Evolutionary conservation across 352 stramenopile species (phyloP), one percentile per base, ranked within the genome.

Genomic region (Aphanomyces stellatus): DNA sequence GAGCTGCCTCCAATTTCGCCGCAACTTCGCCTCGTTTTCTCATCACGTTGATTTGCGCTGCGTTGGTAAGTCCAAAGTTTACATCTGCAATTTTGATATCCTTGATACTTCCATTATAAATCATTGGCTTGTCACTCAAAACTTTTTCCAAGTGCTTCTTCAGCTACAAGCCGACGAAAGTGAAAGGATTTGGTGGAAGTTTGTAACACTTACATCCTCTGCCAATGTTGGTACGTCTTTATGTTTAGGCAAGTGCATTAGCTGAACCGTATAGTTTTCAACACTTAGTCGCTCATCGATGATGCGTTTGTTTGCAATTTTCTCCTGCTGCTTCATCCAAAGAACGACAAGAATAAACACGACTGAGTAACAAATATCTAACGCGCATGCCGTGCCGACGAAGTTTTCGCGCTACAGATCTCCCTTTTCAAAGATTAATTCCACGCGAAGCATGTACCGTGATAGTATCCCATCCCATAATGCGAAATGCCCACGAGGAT

Each of bases 391-490:
- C 15, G 91, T 66, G 5, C 79, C 77, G 19, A 93, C 65, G 51
- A 91, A 91, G 15, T 87, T 73, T 28, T 79, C 75, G 13, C 82
- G 77, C 85, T 93, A 70, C 17, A 56, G 7, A 59, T 24, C 59
- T 10, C 31, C 19, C n/a, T 57, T 53, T 34, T 11, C 3, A 35
- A 40, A 53, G 0, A 2, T 4, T 51, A 15, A 46, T 60, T 28
- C 8, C 13, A 37, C 6, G 4, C 25, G 8, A 13, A 69, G 72
- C n/a, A n/a, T n/a, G 48, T 70, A 88, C 85, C 22, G 76, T 93
- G 65, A 93, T 85, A 10, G 80, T 84, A 60, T 91, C 76, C 81
- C 84, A 90, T 37, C 85, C 85, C 53, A 91, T 81, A 55, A 90
- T 88, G 62, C 85, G 82, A 25, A 91, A 71, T 33, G 73, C 88